Base-by-base conservation (phyloP, 345 rosid species). In the Populus tremula region DNA sequence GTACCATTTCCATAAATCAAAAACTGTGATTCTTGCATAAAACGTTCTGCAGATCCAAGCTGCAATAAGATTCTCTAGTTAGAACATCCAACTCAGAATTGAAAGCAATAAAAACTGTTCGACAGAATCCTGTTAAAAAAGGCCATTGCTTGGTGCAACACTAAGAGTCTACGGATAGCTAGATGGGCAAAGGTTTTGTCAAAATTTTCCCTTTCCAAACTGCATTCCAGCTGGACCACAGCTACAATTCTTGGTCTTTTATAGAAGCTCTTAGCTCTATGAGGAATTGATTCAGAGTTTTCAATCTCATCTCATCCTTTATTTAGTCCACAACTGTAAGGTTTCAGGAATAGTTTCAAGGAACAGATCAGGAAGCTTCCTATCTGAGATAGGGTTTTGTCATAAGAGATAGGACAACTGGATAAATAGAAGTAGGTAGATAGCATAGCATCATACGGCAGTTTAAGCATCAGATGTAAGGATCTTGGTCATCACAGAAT, bases 21-120 rank as follows among this genome's bases (percentile, higher is more conserved):
- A 87, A 86, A 96, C 85, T 88, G 91, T 1, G 97, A 92, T 72
- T 93, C 93, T 85, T 86, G 87, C 92, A 92, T 90, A 86, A 96
- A 93, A 71, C 71, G 87, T 78, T 96, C 99, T 6, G 97, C 97
- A 31, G 98, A 93, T 66, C 99, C 99, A 81, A 96, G 97, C 99
- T 96, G 94, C 83, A 80, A 82, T 36, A 56, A 65, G 66, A 23
- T 71, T 41, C 29, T 45, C 43, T 21, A 45, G 79, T 67, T 66
- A 80, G 75, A 64, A 66, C 9, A 18, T 36, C 65, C 43, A 23
- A 74, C 25, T 62, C 35, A 77, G 53, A 73, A 20, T 70, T 56
- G 5, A 68, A 65, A 72, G 63, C 63, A 54, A 73, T 39, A 70
- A 54, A 76, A 54, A 29, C 20, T 64, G 69, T 45, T 29, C 49